phyloP scores from a whole-genome alignment of 2,329 filamentous ascomycete genomes.

The Alternaria viburni region DNA sequence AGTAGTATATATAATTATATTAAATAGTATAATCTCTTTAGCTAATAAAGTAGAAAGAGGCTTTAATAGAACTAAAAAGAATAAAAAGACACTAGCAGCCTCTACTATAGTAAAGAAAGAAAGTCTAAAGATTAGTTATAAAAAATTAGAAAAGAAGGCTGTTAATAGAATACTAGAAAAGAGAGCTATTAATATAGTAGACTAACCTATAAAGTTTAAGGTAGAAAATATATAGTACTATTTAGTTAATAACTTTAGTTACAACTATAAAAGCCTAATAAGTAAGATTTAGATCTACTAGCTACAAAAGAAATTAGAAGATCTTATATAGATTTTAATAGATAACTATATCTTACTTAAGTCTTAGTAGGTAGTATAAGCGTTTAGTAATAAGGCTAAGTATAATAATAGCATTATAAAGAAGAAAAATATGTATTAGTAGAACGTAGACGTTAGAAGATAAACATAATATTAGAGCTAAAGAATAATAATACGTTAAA shows the following conservation, averaged over 20 bases:
- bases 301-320: not conserved
- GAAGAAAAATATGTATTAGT: conserved; percentile 6
- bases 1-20: no score
- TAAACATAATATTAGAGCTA: not conserved
- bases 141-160: not conserved
- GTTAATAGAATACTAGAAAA: no score
- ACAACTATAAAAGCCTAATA: not conserved
- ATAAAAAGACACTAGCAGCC: not conserved
- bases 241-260: not conserved
- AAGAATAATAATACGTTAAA: not conserved
- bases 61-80: not conserved
- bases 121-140: not conserved
- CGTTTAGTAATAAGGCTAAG: conserved; percentile 2
- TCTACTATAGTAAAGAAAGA: not conserved
- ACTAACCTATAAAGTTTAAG: not conserved
- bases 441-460: conserved; percentile 3
- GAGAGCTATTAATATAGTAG: not conserved
- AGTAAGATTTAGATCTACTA: not conserved
- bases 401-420: not conserved
- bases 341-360: not conserved
- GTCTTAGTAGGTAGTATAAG: not conserved
- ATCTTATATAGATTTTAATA: not conserved
- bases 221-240: not conserved
- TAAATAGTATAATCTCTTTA: no score
- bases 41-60: no score